Evolutionary conservation across 2,329 filamentous ascomycete genomes (phyloP).

Genomic region (Mycosphaerella arachidis): DNA sequence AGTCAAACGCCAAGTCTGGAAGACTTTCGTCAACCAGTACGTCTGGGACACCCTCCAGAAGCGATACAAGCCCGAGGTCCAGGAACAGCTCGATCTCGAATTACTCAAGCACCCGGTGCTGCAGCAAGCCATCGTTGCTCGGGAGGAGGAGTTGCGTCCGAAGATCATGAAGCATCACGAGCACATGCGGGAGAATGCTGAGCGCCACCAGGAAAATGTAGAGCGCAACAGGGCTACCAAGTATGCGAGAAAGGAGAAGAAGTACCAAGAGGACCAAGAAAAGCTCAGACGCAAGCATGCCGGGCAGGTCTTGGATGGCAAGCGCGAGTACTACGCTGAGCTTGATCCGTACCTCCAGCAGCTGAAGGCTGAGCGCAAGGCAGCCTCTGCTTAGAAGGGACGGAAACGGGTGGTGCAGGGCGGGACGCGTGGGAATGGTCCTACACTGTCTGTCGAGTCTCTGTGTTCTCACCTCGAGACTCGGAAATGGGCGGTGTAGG

Average conservation of each 20-base stretch:
- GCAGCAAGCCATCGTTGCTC: background rate
- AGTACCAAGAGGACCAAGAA: background rate
- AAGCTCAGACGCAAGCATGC: background rate
- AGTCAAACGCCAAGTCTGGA: constrained; percentile 1
- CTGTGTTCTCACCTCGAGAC: no score
- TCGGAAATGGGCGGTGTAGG: no score
- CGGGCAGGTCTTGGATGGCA: background rate
- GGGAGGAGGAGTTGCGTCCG: background rate
- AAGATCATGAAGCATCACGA: background rate
- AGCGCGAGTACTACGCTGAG: background rate
- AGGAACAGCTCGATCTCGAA: background rate
- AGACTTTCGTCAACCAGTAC: constrained; percentile 10
- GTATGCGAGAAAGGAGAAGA: background rate
- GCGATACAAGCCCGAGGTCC: background rate
- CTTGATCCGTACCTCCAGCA: background rate
- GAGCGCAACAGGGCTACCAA: background rate
- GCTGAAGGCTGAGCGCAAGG: background rate
- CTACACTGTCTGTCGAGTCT: no score
- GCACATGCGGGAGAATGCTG: background rate
- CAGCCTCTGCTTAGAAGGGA: background rate
- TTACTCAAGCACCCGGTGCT: background rate
- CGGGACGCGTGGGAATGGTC: no score
- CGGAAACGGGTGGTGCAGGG: background rate
- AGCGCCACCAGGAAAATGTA: background rate
- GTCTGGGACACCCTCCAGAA: constrained; percentile 7